Conservation (phyloP, 2,329 filamentous ascomycete genomes). For the Parastagonospora nodorum region DNA sequence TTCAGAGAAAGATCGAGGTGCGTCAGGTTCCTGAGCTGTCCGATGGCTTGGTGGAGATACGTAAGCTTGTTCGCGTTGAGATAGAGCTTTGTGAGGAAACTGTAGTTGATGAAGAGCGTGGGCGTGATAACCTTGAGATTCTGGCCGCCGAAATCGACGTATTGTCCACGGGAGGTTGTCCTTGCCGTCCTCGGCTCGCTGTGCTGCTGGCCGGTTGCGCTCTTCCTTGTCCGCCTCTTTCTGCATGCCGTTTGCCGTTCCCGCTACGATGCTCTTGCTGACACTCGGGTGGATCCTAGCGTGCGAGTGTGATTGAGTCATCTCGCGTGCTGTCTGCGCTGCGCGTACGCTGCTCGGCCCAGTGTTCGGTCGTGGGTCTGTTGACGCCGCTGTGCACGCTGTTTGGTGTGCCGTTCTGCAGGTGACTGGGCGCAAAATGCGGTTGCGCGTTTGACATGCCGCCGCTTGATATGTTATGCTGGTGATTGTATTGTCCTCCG, state of each 20-base stretch:
- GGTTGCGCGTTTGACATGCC: constrained; percentile 69
- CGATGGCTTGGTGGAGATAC: constrained; percentile 78
- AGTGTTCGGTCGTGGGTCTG: constrained; percentile 71
- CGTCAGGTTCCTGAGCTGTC: constrained; percentile 77
- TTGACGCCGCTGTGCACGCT: constrained; percentile 61
- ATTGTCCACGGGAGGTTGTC: constrained; percentile 82
- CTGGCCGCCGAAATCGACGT: constrained; percentile 94
- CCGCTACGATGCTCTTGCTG: constrained; percentile 68
- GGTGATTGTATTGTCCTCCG: constrained; percentile 64
- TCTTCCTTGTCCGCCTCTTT: constrained; percentile 60
- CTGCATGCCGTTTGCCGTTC: constrained; percentile 56
- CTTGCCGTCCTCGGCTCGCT: constrained; percentile 48
- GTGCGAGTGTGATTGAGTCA: constrained; percentile 75
- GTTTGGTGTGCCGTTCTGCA: constrained; percentile 64
- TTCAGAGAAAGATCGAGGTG: constrained; percentile 91
- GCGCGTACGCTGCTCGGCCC: constrained; percentile 86
- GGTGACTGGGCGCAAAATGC: constrained; percentile 63
- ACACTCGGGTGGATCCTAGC: constrained; percentile 72
- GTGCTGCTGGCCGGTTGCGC: constrained; percentile 69
- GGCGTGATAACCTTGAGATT: constrained; percentile 81
- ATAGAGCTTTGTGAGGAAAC: constrained; percentile 89
- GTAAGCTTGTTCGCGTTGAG: constrained; percentile 91
- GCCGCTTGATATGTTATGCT: constrained; percentile 64
- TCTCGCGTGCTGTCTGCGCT: constrained; percentile 73
- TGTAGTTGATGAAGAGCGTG: constrained; percentile 76